A percentile compares a stretch with the other conserved stretches of the same genome.
These are phyloP conservation scores for Pythium angustatum DNA, from an alignment of 352 stramenopile species.

Conservation along the genomic window DNA sequence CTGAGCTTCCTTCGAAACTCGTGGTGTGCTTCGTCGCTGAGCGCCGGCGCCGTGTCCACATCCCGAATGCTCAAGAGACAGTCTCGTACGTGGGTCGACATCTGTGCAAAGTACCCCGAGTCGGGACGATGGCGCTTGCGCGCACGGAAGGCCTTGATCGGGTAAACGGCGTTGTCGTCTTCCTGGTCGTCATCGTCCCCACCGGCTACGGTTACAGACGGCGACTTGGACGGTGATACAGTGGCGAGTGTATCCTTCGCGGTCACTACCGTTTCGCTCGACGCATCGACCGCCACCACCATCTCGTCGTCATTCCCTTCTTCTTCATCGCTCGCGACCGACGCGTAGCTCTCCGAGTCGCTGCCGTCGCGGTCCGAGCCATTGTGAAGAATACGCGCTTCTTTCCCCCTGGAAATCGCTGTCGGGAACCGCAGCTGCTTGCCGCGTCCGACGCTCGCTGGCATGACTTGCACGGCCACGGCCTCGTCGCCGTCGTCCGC, in stretches of 20 bases:
- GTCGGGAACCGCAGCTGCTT: constrained; percentile 82
- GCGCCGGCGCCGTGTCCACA: constrained; percentile 41
- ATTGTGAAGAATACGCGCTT: constrained; percentile 48
- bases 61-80: constrained; percentile 82
- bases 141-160: constrained; percentile 72
- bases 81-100: constrained; percentile 84
- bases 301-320: constrained; percentile 47
- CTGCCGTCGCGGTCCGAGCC: constrained; percentile 36
- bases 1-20: constrained; percentile 75
- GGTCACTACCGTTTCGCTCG: no score
- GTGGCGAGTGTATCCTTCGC: neutral
- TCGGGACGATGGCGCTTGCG: constrained; percentile 82
- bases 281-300: no score
- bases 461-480: constrained; percentile 69
- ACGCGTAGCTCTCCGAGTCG: constrained; percentile 77
- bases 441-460: constrained; percentile 61
- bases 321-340: constrained; percentile 65
- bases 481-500: constrained; percentile 17
- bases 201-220: neutral
- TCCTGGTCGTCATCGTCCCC: constrained; percentile 5
- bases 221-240: constrained; percentile 6
- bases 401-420: constrained; percentile 72
- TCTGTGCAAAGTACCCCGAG: constrained; percentile 81
- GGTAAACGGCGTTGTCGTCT: constrained; percentile 45
- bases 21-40: constrained; percentile 59